A percentile compares a stretch with the other conserved stretches of the same genome.
Conservation (phyloP, 208 protist genomes). For the Lotmaria passim region DNA sequence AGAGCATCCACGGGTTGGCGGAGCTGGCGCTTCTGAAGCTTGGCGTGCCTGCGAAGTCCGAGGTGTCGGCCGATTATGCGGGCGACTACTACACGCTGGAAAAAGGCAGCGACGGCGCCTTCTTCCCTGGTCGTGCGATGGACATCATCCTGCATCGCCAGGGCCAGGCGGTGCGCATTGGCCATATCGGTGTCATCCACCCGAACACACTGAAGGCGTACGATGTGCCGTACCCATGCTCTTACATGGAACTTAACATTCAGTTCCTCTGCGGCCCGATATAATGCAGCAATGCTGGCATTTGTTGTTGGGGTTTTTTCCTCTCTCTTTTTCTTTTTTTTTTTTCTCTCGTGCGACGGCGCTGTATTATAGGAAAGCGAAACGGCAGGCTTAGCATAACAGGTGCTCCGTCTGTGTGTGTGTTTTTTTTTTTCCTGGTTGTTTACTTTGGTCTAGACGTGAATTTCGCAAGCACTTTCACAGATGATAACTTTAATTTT, state of each 20-base stretch:
- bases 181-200: slow-evolving; percentile 87
- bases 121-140: slow-evolving; percentile 90
- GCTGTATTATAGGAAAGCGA: no score
- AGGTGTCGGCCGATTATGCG: slow-evolving; percentile 19
- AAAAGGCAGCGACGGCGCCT: slow-evolving; percentile 79
- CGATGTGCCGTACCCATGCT: slow-evolving; percentile 92
- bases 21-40: slow-evolving; percentile 83
- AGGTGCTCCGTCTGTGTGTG: no score
- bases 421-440: no score
- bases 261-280: slow-evolving; percentile 70
- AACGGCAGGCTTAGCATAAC: no score
- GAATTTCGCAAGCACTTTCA: no score
- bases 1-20: slow-evolving; percentile 80
- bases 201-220: slow-evolving; percentile 93
- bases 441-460: no score
- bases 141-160: slow-evolving; percentile 81
- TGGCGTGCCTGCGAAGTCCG: slow-evolving; percentile 49
- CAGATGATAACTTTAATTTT: no score
- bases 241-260: slow-evolving; percentile 94
- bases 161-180: slow-evolving; percentile 63
- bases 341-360: neutral
- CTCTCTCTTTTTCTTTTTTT: slow-evolving; percentile 1
- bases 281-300: no score
- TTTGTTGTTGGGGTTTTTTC: no score
- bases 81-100: slow-evolving; percentile 67